phyloP scores from a whole-genome alignment of 768 basidiomycete species.

The Xanthoconium purpureum region DNA sequence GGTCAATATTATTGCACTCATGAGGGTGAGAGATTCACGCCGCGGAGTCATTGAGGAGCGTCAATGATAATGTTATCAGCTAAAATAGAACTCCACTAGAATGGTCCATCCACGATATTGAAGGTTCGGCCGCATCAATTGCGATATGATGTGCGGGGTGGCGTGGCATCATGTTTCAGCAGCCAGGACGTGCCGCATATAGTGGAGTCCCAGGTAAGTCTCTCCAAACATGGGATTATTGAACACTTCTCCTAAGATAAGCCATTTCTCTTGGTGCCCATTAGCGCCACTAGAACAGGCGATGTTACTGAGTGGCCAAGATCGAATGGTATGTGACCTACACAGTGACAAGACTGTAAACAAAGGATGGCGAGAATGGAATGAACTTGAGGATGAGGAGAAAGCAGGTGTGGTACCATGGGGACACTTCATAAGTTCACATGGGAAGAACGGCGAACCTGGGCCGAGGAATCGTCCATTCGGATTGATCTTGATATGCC shows the following conservation, averaged over 20 bases:
- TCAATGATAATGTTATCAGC: neutral
- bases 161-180: neutral
- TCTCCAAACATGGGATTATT: neutral
- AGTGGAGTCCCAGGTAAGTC: slow-evolving; percentile 42
- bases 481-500: neutral
- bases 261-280: slow-evolving; percentile 32
- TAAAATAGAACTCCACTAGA: too few species aligned
- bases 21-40: neutral
- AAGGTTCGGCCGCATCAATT: neutral
- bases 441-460: neutral
- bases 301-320: slow-evolving; percentile 25
- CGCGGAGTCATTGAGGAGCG: too few species aligned
- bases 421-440: neutral
- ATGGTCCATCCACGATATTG: neutral
- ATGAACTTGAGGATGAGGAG: neutral
- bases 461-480: neutral
- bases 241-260: slow-evolving; percentile 33
- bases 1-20: neutral
- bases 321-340: neutral
- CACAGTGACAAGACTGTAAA: neutral
- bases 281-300: slow-evolving; percentile 4
- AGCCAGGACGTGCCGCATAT: slow-evolving; percentile 60
- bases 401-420: neutral
- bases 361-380: neutral
- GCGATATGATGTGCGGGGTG: neutral